Evolutionary conservation across 225 moss, liverwort and hornwort species (phyloP).

Genomic region (Physcomitrellopsis africana): DNA sequence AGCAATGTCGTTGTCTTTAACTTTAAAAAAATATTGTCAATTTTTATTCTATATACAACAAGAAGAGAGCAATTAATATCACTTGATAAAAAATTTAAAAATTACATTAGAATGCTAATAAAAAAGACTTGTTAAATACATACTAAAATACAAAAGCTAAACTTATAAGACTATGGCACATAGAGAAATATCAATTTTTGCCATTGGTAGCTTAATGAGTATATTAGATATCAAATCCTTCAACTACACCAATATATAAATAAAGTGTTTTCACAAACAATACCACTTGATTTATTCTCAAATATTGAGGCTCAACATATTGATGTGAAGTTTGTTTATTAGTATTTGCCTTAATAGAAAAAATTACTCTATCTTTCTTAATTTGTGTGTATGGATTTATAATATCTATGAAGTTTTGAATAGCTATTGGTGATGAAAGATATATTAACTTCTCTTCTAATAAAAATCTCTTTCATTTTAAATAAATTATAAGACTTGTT

Average conservation of each 20-base stretch:
- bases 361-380: slow-evolving; percentile 7
- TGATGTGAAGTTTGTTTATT: slow-evolving; percentile 1
- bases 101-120: too few species aligned
- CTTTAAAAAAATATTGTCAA: slow-evolving; percentile 26
- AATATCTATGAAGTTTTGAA: not conserved
- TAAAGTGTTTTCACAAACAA: not conserved
- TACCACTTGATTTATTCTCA: not conserved
- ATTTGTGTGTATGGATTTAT: slow-evolving; percentile 3
- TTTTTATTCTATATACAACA: slow-evolving; percentile 23
- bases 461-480: slow-evolving; percentile 12
- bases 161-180: slow-evolving; percentile 41
- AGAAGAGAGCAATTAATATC: not conserved
- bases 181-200: slow-evolving; percentile 32
- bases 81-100: not conserved
- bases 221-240: slow-evolving; percentile 4
- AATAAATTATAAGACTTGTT: too few species aligned
- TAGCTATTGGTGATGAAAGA: slow-evolving; percentile 1
- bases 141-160: not conserved
- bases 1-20: slow-evolving; percentile 23
- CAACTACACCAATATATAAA: slow-evolving; percentile 32
- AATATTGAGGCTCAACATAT: not conserved
- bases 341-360: slow-evolving; percentile 10
- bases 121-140: too few species aligned
- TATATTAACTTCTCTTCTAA: slow-evolving; percentile 6
- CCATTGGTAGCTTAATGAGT: slow-evolving; percentile 30